Evolutionary conservation across 192 early-diverging fungal species (phyloP).

Genomic region (Backusella psychrophila): DNA sequence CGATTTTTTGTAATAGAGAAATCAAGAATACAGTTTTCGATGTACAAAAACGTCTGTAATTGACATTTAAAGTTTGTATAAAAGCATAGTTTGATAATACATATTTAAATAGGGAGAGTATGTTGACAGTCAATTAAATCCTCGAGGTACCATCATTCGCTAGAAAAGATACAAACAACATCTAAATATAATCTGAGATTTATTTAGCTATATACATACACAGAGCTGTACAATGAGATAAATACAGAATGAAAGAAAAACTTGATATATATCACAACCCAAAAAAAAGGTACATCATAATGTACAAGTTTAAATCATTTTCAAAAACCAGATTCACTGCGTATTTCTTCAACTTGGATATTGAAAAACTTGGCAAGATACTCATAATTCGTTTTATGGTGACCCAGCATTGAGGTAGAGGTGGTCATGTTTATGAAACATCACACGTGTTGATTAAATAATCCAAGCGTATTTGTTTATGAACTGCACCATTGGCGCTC

Average conservation of each 20-base stretch:
- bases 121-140: conserved; percentile 92
- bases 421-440: conserved; percentile 84
- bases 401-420: conserved; percentile 68
- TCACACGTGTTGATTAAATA: conserved; percentile 86
- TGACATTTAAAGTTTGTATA: conserved; percentile 66
- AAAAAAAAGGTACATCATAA: conserved; percentile 64
- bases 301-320: conserved; percentile 46
- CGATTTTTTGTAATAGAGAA: conserved; percentile 33
- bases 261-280: conserved; percentile 86
- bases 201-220: not conserved
- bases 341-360: conserved; percentile 63
- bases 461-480: conserved; percentile 61
- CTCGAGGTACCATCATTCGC: conserved; percentile 29
- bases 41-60: conserved; percentile 94
- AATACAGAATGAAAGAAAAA: conserved; percentile 83
- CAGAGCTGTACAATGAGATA: conserved; percentile 88
- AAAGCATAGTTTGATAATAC: not conserved
- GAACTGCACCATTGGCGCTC: conserved; percentile 77
- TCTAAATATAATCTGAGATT: not conserved
- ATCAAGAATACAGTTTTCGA: conserved; percentile 90
- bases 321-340: conserved; percentile 76
- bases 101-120: conserved; percentile 71
- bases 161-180: conserved; percentile 14
- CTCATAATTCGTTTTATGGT: conserved; percentile 68
- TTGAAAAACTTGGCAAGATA: conserved; percentile 56